Evolutionary conservation across 352 stramenopile genomes (phyloP).

Genomic region (Pythium aquatile): DNA sequence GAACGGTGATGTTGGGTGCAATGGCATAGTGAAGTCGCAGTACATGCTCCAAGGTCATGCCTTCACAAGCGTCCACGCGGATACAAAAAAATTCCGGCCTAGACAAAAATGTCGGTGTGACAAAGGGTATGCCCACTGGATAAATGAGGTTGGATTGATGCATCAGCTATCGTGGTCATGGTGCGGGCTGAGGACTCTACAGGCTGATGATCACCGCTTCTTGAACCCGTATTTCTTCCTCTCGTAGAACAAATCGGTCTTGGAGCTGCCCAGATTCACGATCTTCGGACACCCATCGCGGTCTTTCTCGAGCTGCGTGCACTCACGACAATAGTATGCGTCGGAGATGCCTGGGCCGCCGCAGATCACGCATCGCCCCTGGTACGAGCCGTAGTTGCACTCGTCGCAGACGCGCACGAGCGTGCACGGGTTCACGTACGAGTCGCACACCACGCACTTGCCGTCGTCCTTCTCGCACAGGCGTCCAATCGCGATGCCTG

Average conservation of each 20-base stretch:
- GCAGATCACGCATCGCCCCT: constrained; percentile 97
- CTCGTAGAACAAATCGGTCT: constrained; percentile 99
- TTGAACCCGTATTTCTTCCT: constrained; percentile 97
- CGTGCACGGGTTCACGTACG: constrained; percentile 97
- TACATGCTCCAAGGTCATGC: too few relatives aligned
- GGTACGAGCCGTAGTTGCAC: constrained; percentile 99
- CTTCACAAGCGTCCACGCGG: background rate
- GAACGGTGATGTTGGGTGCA: too few relatives aligned
- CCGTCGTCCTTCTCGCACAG: constrained; percentile 99
- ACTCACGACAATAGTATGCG: constrained; percentile 99
- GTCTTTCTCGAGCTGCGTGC: constrained; percentile 95
- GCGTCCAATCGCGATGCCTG: constrained; percentile 95
- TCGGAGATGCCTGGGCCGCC: constrained; percentile 97
- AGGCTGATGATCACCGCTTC: constrained; percentile 57
- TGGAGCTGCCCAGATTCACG: constrained; percentile 95
- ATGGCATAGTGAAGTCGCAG: too few relatives aligned
- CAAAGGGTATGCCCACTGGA: background rate
- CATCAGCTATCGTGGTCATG: background rate
- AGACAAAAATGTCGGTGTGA: background rate
- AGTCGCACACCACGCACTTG: constrained; percentile 99
- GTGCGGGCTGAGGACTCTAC: background rate
- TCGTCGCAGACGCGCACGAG: constrained; percentile 99
- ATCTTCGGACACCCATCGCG: constrained; percentile 99
- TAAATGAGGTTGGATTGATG: background rate
- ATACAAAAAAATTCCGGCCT: background rate